Evolutionary conservation across 805 yeast species (phyloP).

Genomic region (Candida gorgasii): DNA sequence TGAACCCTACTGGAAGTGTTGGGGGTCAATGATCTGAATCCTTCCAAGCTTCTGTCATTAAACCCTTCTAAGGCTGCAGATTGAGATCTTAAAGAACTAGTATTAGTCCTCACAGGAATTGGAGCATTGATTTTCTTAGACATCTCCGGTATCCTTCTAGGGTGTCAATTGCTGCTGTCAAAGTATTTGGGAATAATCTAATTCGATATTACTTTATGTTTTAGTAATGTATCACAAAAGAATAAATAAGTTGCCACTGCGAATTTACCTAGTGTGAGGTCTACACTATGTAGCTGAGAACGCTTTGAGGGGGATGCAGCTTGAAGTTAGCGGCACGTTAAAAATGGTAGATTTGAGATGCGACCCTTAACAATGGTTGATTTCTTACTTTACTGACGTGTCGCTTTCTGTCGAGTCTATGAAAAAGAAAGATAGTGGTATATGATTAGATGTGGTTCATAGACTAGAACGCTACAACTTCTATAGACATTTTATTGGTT

Average conservation of each 20-base stretch:
- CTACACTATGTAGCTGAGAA: too few species aligned
- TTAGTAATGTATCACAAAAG: neutral
- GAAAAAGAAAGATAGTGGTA: too few species aligned
- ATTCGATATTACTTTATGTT: too few species aligned
- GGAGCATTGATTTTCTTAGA: slow-evolving; percentile 12
- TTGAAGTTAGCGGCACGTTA: too few species aligned
- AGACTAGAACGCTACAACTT: neutral
- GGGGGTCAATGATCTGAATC: slow-evolving; percentile 28
- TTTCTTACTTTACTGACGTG: too few species aligned
- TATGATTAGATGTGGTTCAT: too few species aligned
- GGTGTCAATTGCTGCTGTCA: neutral
- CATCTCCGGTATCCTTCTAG: neutral
- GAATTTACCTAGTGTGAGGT: too few species aligned
- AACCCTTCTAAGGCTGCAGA: slow-evolving; percentile 1
- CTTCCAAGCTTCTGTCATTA: slow-evolving; percentile 4
- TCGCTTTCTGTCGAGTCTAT: too few species aligned
- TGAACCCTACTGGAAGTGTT: slow-evolving; percentile 18
- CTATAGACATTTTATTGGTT: neutral
- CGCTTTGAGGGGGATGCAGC: too few species aligned
- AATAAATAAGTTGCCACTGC: neutral
- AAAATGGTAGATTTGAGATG: too few species aligned
- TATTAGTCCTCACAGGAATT: slow-evolving; percentile 10
- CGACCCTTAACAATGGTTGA: neutral
- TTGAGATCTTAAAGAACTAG: slow-evolving; percentile 1
- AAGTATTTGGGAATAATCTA: too few species aligned